phyloP scores from a whole-genome alignment of 352 stramenopile genomes.

The Phytophthora europaea region DNA sequence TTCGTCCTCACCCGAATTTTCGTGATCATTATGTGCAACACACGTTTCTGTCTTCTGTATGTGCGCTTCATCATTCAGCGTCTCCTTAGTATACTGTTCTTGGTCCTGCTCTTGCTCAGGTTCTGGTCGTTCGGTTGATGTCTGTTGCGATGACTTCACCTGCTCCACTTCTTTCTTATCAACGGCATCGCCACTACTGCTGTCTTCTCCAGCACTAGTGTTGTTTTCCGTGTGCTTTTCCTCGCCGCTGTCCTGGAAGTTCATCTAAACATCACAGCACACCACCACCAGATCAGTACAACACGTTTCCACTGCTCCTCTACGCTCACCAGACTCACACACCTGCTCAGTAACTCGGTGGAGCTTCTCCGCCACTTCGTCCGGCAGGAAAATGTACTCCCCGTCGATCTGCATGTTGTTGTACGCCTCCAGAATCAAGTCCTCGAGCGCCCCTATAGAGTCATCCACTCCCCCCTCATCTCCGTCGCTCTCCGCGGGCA shows the following conservation, averaged over 20 bases:
- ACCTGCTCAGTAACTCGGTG: constrained; percentile 70
- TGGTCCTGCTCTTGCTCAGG: constrained; percentile 44
- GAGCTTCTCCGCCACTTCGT: constrained; percentile 73
- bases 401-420: constrained; percentile 88
- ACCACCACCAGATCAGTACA: constrained; percentile 21
- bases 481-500: constrained; percentile 16
- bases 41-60: constrained; percentile 16
- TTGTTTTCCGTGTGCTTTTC: constrained; percentile 25
- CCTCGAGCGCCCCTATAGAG: constrained; percentile 62
- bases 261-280: constrained; percentile 23
- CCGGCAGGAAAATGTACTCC: constrained; percentile 80
- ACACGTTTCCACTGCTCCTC: background rate
- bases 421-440: constrained; percentile 84
- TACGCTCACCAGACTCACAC: constrained; percentile 17
- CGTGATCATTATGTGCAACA: constrained; percentile 11
- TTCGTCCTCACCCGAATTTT: constrained; percentile 17
- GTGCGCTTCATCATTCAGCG: constrained; percentile 1
- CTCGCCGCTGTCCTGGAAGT: constrained; percentile 35
- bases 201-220: constrained; percentile 33
- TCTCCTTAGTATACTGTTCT: constrained; percentile 24
- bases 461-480: constrained; percentile 28
- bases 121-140: constrained; percentile 32
- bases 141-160: constrained; percentile 13
- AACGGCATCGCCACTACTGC: constrained; percentile 21
- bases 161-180: constrained; percentile 14